Evolutionary conservation across 257 asterid species (phyloP), one percentile per base, ranked within the genome.

Genomic region (Nicotiana otophora): DNA sequence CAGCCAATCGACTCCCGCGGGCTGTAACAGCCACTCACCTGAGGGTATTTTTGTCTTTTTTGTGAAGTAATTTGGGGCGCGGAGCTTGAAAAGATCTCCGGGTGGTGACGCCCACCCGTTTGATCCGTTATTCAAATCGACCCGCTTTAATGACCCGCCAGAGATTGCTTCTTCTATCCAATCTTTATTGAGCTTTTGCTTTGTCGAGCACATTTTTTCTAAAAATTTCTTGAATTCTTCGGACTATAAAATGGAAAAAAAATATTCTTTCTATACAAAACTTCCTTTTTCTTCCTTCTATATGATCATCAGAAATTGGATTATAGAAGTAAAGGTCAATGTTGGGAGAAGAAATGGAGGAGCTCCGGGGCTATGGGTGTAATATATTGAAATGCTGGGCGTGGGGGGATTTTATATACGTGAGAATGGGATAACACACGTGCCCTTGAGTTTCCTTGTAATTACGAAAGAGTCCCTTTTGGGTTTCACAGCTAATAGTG

Each of bases 91-190:
- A 0, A 88, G 65, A 5, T 94, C 95, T 0, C 98, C 98, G 0
- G 98, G 98, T 3, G 98, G 98, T 31, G 98, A 92, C 5, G 98
- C 97, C 99, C 99, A 95, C 42, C 99, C 99, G 87, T 93, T 95
- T 84, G 93, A 57, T 81, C 98, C 99, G 12, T 83, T 87, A 53
- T 85, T 83, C 80, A 91, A 91, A 84, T 93, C 97, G 10, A 93
- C 97, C 84, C 87, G 93, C 81, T 88, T 90, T 51, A 93, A 82
- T 16, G 99, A 93, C 79, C 99, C 99, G 39, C 92, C 91, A 87
- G 8, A 51, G 68, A 94, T 89, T 10, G 91, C 88, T 82, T 90
- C 95, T 51, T 90, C 88, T 75, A 92, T 89, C 98, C 99, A 95
- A 57, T 88, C 90, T 26, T 84, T 83, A 65, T 77, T 85, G 88